Conservation (phyloP, 2,329 filamentous ascomycete genomes). For the Fusarium floridanum region DNA sequence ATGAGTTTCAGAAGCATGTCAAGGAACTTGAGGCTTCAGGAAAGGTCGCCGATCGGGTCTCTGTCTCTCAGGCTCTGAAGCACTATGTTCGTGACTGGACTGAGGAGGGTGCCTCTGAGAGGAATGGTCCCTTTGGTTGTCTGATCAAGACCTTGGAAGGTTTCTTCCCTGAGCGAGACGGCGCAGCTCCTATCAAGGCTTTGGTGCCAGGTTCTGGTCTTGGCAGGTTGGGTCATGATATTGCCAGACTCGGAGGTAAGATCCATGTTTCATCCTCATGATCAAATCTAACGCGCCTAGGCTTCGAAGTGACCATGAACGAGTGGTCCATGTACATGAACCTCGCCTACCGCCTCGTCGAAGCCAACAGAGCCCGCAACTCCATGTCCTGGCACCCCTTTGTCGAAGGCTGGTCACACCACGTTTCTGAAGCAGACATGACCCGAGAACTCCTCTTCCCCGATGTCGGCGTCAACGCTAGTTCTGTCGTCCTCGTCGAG, state of each 20-base stretch:
- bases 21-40: slow-evolving; percentile 54
- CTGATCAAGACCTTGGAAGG: slow-evolving; percentile 51
- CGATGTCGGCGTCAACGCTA: slow-evolving; percentile 51
- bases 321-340: slow-evolving; percentile 72
- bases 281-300: slow-evolving; percentile 34
- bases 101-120: slow-evolving; percentile 59
- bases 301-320: slow-evolving; percentile 66
- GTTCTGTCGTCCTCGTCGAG: slow-evolving; percentile 62
- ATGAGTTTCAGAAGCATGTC: slow-evolving; percentile 60
- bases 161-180: slow-evolving; percentile 47
- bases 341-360: slow-evolving; percentile 64
- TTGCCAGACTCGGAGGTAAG: slow-evolving; percentile 57
- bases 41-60: slow-evolving; percentile 58
- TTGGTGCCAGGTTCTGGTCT: slow-evolving; percentile 67
- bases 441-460: slow-evolving; percentile 61
- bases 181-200: slow-evolving; percentile 49
- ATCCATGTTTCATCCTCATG: background rate
- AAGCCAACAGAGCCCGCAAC: slow-evolving; percentile 44
- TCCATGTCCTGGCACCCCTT: slow-evolving; percentile 62
- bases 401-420: slow-evolving; percentile 69
- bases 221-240: slow-evolving; percentile 65
- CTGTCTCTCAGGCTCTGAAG: slow-evolving; percentile 66
- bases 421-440: slow-evolving; percentile 62
- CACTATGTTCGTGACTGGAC: slow-evolving; percentile 71
- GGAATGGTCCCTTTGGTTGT: slow-evolving; percentile 57